Percentiles rank a stretch among this genome's conserved stretches.
Evolutionary conservation across 495 filamentous ascomycete species (phyloP).

Genomic region (Penicillium verhagenii): DNA sequence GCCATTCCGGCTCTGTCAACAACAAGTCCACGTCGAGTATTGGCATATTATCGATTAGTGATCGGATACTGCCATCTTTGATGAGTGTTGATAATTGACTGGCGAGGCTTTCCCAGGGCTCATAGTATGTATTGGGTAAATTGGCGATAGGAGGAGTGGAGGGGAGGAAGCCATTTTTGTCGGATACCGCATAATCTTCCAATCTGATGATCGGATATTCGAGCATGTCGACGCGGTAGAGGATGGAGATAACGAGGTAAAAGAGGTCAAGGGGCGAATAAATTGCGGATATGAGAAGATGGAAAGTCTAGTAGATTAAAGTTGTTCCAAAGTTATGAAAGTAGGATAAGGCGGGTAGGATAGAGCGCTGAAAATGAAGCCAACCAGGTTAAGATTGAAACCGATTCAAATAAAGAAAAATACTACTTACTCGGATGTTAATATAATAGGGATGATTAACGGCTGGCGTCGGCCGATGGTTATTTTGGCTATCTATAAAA

Average conservation of each 20-base stretch:
- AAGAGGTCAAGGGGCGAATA: background rate
- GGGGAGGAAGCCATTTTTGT: conserved; percentile 83
- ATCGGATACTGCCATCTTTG: conserved; percentile 68
- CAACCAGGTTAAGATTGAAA: too few relatives aligned
- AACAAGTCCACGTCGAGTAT: conserved; percentile 73
- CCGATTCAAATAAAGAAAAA: background rate
- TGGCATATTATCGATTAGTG: conserved; percentile 72
- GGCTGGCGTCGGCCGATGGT: conserved; percentile 18
- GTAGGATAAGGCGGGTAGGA: too few relatives aligned
- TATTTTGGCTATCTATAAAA: conserved; percentile 20
- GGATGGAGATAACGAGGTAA: background rate
- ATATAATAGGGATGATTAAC: conserved; percentile 2
- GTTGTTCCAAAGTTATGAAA: too few relatives aligned
- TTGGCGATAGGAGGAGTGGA: conserved; percentile 68
- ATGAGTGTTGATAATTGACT: conserved; percentile 76
- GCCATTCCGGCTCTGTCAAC: conserved; percentile 80
- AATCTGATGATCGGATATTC: conserved; percentile 65
- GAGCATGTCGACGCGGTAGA: conserved; percentile 56
- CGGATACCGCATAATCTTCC: conserved; percentile 80
- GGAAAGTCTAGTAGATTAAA: too few relatives aligned
- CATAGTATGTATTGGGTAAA: conserved; percentile 81
- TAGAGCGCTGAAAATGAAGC: too few relatives aligned
- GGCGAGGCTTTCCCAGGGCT: conserved; percentile 80
- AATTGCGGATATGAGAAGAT: background rate
- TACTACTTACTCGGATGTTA: background rate